Evolutionary conservation across 805 yeast species (phyloP), one percentile per base, ranked within the genome.

Genomic region (Sugiyamaella lignohabitans): DNA sequence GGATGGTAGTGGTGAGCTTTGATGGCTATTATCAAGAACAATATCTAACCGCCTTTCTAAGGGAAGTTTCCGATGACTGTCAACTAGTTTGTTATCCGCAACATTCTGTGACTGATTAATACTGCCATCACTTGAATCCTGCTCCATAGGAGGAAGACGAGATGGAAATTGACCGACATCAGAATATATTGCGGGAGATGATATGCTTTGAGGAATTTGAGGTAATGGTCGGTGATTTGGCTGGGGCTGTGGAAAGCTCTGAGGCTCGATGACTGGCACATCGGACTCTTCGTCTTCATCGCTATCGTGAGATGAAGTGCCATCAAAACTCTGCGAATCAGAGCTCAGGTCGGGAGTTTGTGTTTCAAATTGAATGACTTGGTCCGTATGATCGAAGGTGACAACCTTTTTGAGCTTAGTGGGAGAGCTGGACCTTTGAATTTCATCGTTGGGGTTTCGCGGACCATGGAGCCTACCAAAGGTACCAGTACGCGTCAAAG

Each of bases 321-420:
- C 36, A 23, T 45, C 52, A 5, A 35, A 27, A 21, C 27, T 38
- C 17, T 44, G 50, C 3, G 49, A 43, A 6, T 49, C 48, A 19
- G 47, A 40, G 19, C 52, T 43, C 38, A 54, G 2, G 11, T 56
- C 59, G 4, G 60, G 60, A 16, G 56, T 56, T 19, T 41, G 36
- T 8, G 58, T 34, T 36, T 53, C 60, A 43, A 51, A 56, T 37
- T 55, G 58, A 34, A 56, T 56, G 29, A 56, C 56, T 40, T 55
- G 53, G 16, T 51, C 56, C 6, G 55, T 37, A 27, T 40, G 40
- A 42, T 53, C 53, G 39, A 56, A 56, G 5, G 60, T 56, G 37
- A 56, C 59, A 18, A 54, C 56, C 41, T 56, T 56, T 37, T 53
- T 54, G 20, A 45, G 51, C 42, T 44, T 46, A 3, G 56, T 29